Base-by-base conservation (phyloP, 768 basidiomycete genomes). In the Leccinum subtestaceum region DNA sequence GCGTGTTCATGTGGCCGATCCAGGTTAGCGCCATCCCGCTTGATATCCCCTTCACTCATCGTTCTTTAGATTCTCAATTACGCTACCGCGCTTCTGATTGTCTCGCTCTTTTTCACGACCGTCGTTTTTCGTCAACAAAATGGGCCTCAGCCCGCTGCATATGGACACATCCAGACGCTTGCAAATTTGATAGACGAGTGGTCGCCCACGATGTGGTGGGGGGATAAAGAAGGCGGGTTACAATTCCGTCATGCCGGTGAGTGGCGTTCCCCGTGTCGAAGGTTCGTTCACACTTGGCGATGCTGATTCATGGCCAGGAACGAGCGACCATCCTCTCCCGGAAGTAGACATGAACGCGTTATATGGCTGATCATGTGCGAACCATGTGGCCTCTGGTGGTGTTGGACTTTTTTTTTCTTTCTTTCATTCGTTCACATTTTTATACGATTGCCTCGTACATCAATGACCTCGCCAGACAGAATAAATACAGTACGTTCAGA, bases 111-210 rank as follows among this genome's bases (percentile, higher is more conserved):
- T 11, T 50, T 73, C 19, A 62, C 57, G 0, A 32, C 32, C 15
- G 27, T 66, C 31, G 65, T 61, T 4, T 32, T 65, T 25, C 62
- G 40, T n/a, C n/a, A n/a, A 36, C 71, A 64, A 6, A 58, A 45
- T 11, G 72, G 71, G 5, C 64, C 65, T 0, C 74, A 76, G 34
- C 74, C 69, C 0, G 69, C 65, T 8, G 62, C 71, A 17, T 76
- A 75, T 27, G 73, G 74, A 2, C 70, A 75, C n/a, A 40, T 75
- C 1, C 72, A 76, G 52, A 75, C 71, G 17, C 64, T 76, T 23
- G 73, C 68, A 2, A 74, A 74, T 54, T 53, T 74, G 56, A 63
- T 74, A 36, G 74, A 75, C 57, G 71, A 76, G 21, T 71, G 73
- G 72, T 67, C 70, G 19, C 57, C 66, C 2, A 70, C 60, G 4